Evolutionary conservation across 129 eudicot species (phyloP), one percentile per base, ranked within the genome.

Genomic region (Tagetes patula): DNA sequence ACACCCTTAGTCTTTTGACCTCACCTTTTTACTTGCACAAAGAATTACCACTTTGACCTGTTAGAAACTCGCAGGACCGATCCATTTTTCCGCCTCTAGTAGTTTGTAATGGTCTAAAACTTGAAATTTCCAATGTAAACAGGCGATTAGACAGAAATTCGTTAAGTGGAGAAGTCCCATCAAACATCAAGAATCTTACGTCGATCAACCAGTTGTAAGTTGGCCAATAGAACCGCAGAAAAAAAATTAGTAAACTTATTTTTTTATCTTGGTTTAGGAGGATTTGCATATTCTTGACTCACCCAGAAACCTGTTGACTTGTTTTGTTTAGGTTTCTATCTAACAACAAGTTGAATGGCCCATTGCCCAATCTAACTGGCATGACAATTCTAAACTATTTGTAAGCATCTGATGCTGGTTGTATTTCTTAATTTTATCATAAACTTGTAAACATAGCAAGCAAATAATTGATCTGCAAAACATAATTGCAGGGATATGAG

Each of bases 121-220:
- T 68, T 9, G 14, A 1, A 40, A 1, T 2, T 68, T 61, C 14
- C 20, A 67, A 12, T 33, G 75, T 65, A 38, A 27, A 81, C 85
- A 89, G 96, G 55, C 90, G 98, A 13, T 80, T 93, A 4, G 98
- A 93, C 82, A 82, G 74, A 78, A 93, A 93, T 78, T 40, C 8
- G 39, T 70, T 93, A 27, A 82, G 72, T 55, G 96, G 95, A 77
- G 13, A 84, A 8, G 88, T 93, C 39, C 98, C 98, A 5, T 38
- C 79, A 56, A 93, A 71, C 72, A 75, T 93, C 81, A 85, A 80
- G 82, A 90, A 82, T 50, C 96, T 93, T 80, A 81, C 76, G 43
- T 7, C 5, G 59, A 62, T 93, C 55, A 82, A 40, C 48, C 89
- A 85, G 69, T 82, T 93, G 98, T 93, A 87, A 85, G 98, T 87